Evolutionary conservation across 1,284 basidiomycete species (phyloP), one percentile per base, ranked within the genome.

Genomic region (Sporisorium exsertum): DNA sequence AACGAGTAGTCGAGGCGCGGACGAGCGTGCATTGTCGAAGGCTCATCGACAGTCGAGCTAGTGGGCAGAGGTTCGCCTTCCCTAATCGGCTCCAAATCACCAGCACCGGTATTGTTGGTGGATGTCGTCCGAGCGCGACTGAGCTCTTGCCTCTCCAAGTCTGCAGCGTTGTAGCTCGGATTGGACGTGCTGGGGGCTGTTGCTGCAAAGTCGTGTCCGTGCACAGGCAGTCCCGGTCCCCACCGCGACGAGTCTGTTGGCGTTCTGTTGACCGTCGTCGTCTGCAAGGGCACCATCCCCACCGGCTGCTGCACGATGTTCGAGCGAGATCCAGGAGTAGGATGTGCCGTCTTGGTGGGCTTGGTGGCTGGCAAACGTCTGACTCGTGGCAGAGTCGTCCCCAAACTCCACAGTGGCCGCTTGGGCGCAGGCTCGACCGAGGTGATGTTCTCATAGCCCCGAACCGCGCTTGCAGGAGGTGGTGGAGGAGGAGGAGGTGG

Each of bases 361-460:
- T 47, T 67, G n/a, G 58, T 29, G 12, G 50, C 9, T 1, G 65
- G 55, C 27, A 67, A 22, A 2, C 65, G 53, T 29, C 55, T 33
- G 5, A 70, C 61, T 9, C 62, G 24, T 2, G 67, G 61, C 29
- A 70, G 33, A 20, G 67, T 70, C 3, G 52, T 52, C 5, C 62
- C 62, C 1, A 64, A 43, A 32, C 67, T 64, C 67, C 67, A 70
- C 20, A 70, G 49, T 7, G 67, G 61, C 13, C 67, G 67, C 40
- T 61, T 64, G 27, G 61, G 54, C 6, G 67, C 53, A 18, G 62
- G 67, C 9, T 55, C 67, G 18, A 57, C 49, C 9, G 61, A 64
- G 9, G 62, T 61, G 33, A 70, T 52, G 22, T 35, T 59, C 27
- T 70, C 52, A 16, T 70, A 70, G 29, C 61, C 67, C 0, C 37